Base-by-base conservation (phyloP, 2,329 filamentous ascomycete genomes). In the Fusarium lyarnte region DNA sequence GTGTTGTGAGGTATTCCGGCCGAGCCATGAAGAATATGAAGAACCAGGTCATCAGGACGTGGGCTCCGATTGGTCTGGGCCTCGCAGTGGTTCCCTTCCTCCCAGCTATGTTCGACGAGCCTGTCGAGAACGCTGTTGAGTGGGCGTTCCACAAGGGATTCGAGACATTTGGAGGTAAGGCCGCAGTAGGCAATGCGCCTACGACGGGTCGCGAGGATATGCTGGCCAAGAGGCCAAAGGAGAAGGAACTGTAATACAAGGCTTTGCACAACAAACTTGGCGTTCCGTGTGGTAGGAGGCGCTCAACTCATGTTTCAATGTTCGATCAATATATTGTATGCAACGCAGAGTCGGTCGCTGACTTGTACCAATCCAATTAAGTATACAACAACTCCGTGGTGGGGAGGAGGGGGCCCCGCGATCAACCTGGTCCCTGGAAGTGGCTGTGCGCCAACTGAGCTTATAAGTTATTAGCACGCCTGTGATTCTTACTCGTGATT, bases 81-180 rank as follows among this genome's bases (percentile, higher is more conserved):
- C 80, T 94, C 38, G 84, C 91, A 1, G 86, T 94, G 13, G 94
- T 98, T 13, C 95, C 95, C 2, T 93, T 95, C 81, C 82, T 98
- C 63, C 95, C 95, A 0, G 91, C 87, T 65, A 83, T 97, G 61
- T 98, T 98, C 76, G 95, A 99, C 78, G 88, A 97, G 81, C 95
- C 96, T 2, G 94, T 99, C 11, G 96, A 98, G 83, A 88, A 94
- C 70, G 94, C 93, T 1, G 94, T 97, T 1, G 95, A 98, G 79
- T 98, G 92, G 92, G 81, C 88, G 6, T 98, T 98, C 84, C 93
- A 97, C 77, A 93, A 91, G 76, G 93, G 88, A 0, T 96, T 98
- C 79, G 88, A 91, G 78, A 80, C 88, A 2, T 88, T 94, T 63
- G 94, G 93, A 7, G 95, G 90, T 2, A 82, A 86, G 39, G 74